Base-by-base conservation (phyloP, 2,329 filamentous ascomycete species). In the Pseudopyrenochaeta lycopersici region DNA sequence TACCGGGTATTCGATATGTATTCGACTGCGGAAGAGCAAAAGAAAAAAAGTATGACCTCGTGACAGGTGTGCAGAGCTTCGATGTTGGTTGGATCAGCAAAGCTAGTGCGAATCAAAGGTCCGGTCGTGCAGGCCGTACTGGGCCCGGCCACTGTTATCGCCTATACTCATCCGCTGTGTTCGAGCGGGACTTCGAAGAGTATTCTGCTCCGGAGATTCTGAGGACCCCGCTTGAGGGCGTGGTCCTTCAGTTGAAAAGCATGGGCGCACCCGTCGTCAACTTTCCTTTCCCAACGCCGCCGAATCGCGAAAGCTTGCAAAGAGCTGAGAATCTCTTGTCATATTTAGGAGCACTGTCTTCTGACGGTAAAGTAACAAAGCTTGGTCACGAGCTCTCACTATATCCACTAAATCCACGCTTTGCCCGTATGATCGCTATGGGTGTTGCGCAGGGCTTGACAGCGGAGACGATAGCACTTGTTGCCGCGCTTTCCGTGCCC, bases 1-100 rank as follows among this genome's bases (percentile, higher is more conserved):
- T 99, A 52, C 94, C 95, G 0, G 93, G 92, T 1, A 93, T 96
- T 56, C 87, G 91, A 55, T 99, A 97, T 70, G 95, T 99, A 7
- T 97, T 99, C 58, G 94, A 98, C 75, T 93, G 91, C 62, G 95
- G 95, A 30, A 85, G 96, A 44, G 90, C 91, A 31, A 99, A 99
- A 75, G 93, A 97, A 74, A 89, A 94, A 58, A 90, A 89, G 52
- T 98, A 95, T 68, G 91, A 98, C 71, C 84, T 86, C n/a, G 80
- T 86, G 10, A 97, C 90, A 7, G 94, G 94, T 3, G 94, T 99
- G 0, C 95, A 99, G 73, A 97, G 90, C 70, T 99, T 97, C 72
- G 90, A 97, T 66, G 86, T 99, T 47, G 90, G 90, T 35, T 99
- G 94, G 92, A 96, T 98, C 72, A 97, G 93, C 79, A 98, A 99